These are phyloP conservation scores for Eremothecium sinecaudum DNA, from an alignment of 1,139 yeast genomes.

Conservation along the genomic window DNA sequence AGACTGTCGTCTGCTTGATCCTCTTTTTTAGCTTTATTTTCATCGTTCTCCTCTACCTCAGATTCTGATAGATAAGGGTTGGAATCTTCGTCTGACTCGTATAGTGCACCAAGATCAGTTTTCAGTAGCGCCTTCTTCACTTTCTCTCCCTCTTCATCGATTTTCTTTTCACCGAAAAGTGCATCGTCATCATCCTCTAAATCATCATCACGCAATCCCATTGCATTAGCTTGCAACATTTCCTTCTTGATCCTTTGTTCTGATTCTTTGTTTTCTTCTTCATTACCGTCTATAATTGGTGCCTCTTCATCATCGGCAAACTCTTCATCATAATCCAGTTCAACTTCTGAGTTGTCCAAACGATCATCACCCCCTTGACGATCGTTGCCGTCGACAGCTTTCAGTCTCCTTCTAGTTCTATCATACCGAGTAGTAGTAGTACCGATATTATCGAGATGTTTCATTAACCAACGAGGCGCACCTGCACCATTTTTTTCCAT, in stretches of 20 bases:
- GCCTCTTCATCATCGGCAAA: conserved; percentile 99
- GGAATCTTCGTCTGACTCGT: conserved; percentile 77
- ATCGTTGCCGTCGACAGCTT: conserved; percentile 51
- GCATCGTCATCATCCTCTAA: conserved; percentile 45
- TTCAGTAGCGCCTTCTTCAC: conserved; percentile 75
- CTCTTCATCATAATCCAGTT: conserved; percentile 89
- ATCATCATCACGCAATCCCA: conserved; percentile 54
- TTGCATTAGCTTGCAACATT: conserved; percentile 75
- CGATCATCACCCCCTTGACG: conserved; percentile 34
- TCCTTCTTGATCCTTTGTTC: conserved; percentile 84
- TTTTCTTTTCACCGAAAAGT: conserved; percentile 61
- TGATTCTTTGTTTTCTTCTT: conserved; percentile 84
- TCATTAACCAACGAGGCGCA: conserved; percentile 95
- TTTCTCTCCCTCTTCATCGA: conserved; percentile 86
- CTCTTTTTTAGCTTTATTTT: conserved; percentile 40
- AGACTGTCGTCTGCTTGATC: conserved; percentile 30
- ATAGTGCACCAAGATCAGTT: conserved; percentile 80
- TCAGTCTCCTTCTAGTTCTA: conserved; percentile 40
- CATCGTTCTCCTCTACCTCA: conserved; percentile 54
- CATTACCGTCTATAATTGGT: conserved; percentile 94
- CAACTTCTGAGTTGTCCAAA: conserved; percentile 75
- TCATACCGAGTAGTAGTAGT: conserved; percentile 37
- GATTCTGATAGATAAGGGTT: conserved; percentile 77
- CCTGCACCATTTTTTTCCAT: conserved; percentile 70
- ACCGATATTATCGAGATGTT: conserved; percentile 64